Evolutionary conservation across 1,284 basidiomycete genomes (phyloP), one percentile per base, ranked within the genome.

Genomic region (Malassezia arunalokei): DNA sequence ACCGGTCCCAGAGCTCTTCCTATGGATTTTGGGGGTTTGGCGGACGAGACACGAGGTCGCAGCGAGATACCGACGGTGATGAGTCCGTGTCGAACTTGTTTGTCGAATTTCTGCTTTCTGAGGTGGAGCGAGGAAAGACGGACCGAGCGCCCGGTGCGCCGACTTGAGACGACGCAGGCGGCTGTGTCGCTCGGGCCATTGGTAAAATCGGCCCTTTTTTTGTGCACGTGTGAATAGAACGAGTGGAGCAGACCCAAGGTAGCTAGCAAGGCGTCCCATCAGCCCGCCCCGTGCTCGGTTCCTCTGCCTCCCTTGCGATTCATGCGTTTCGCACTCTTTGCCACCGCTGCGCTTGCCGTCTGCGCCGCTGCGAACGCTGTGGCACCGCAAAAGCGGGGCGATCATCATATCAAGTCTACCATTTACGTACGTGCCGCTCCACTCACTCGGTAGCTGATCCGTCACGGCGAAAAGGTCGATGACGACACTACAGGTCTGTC

Each of bases 31-130:
- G 48, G 12, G 51, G 52, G 8, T 46, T 54, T 6, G 47, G 52
- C 6, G 38, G 47, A 3, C 24, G 20, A 8, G 9, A 28, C 3
- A 32, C 42, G n/a, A 24, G 20, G 20, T 35, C 46, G 17, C 44
- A 42, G 4, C 15, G 31, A 8, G 12, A 39, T 17, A 4, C 39
- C 6, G 41, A 11, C 1, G 40, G 35, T 41, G 33, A 41, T 9
- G 39, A 65, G 60, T 63, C 63, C n/a, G 69, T 73, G 29, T 58
- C 57, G 4, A 71, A 71, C 38, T 52, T 70, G 8, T 73, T 71
- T 52, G 64, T 73, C 43, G 69, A 73, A 44, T 73, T 71, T 38
- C 52, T 73, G 1, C 58, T 73, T 0, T 63, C 62, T 0, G 70
- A 73, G 43, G 68, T 66, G 0, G 66, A 69, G 24, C 49, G 62